Conservation (phyloP, 164 flowering plant species). For the Vitis cinerea region DNA sequence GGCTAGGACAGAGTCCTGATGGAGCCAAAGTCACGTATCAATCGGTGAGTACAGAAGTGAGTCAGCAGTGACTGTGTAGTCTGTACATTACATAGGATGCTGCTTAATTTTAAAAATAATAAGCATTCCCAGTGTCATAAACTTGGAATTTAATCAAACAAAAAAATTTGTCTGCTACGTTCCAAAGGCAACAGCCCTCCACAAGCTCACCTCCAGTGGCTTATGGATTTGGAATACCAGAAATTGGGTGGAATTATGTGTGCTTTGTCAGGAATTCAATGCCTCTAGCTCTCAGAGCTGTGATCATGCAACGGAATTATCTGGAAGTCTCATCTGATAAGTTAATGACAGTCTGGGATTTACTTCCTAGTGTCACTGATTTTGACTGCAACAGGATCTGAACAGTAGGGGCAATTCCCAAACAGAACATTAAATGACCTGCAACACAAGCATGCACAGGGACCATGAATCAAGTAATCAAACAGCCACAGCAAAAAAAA, state of each 20-base stretch:
- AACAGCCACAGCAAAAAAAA: background rate
- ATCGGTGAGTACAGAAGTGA: background rate
- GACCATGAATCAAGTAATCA: background rate
- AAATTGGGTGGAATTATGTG: background rate
- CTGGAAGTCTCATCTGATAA: background rate
- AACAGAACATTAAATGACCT: constrained; percentile 82
- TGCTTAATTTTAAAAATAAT: no score
- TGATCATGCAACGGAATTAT: background rate
- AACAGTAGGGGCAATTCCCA: constrained; percentile 89
- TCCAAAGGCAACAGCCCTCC: no score
- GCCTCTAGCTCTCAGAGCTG: background rate
- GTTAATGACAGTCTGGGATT: background rate
- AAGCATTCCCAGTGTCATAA: background rate
- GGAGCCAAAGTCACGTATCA: background rate
- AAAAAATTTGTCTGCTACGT: no score
- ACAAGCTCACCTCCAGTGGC: background rate
- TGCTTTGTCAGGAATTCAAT: background rate
- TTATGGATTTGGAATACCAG: background rate
- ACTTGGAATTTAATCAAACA: no score
- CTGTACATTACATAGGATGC: no score
- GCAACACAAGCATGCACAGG: constrained; percentile 20
- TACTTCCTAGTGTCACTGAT: constrained; percentile 28
- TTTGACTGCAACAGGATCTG: constrained; percentile 78
- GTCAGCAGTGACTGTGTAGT: no score
- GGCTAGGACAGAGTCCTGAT: background rate